These are phyloP conservation scores for Pseudocercospora pini-densiflorae DNA, from an alignment of 2,329 filamentous ascomycete species.

Conservation along the genomic window DNA sequence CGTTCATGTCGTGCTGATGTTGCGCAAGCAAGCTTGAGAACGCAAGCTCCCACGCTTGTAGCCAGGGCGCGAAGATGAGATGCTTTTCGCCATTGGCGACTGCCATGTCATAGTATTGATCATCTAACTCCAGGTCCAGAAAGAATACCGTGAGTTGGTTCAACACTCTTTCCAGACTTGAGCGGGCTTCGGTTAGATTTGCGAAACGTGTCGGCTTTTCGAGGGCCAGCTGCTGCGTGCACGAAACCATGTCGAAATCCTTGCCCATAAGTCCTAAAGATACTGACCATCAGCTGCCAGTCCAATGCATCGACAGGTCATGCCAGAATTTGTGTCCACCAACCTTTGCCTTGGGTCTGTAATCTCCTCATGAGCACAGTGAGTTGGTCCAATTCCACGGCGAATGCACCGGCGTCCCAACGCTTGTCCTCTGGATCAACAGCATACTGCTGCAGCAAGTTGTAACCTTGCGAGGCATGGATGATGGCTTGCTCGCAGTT, in stretches of 20 bases:
- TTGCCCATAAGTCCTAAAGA: constrained; percentile 11
- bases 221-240: constrained; percentile 6
- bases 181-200: constrained; percentile 24
- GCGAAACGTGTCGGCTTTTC: constrained; percentile 23
- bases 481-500: constrained; percentile 34
- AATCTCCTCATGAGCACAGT: constrained; percentile 29
- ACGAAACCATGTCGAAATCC: constrained; percentile 17
- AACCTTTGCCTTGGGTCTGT: constrained; percentile 30
- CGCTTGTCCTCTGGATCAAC: constrained; percentile 24
- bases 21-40: constrained; percentile 25
- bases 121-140: constrained; percentile 32
- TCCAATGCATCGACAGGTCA: background rate
- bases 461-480: constrained; percentile 32
- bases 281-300: background rate
- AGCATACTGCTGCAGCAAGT: constrained; percentile 29
- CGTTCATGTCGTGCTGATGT: constrained; percentile 17
- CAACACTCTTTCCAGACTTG: constrained; percentile 25
- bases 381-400: constrained; percentile 32
- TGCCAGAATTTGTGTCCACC: constrained; percentile 12
- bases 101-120: constrained; percentile 31
- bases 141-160: constrained; percentile 31
- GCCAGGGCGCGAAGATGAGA: constrained; percentile 26
- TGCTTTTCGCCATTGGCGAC: constrained; percentile 30
- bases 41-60: constrained; percentile 29
- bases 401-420: constrained; percentile 26